Evolutionary conservation across 306 rosid genomes (phyloP), one percentile per base, ranked within the genome.

Genomic region (Glycyrrhiza uralensis): DNA sequence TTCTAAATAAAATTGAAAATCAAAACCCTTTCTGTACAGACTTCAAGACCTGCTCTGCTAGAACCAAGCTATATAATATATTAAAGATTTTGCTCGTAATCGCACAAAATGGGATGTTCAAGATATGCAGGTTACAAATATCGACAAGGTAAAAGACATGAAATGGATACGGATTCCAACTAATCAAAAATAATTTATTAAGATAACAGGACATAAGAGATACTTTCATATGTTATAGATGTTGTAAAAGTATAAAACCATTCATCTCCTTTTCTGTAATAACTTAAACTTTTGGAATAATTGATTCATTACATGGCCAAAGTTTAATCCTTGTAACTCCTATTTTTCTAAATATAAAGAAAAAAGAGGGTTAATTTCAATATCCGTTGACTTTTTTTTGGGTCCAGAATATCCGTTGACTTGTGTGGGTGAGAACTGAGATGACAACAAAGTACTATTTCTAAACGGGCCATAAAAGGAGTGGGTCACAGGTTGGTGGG

Each of bases 101-200:
- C 35, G 52, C 11, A 35, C 19, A 20, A 61, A 11, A 36, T 18
- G 18, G 30, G 47, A 6, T 42, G 14, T 24, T 44, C 36, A 65
- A 42, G 41, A 65, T 65, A 44, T 42, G 32, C 59, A 47, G 15
- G 32, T 47, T 29, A 32, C 22, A 44, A 54, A 15, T 29, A 67
- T 35, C 22, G 73, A 49, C 73, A 32, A 19, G 46, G 60, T 18
- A 67, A 47, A 47, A 49, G 33, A 67, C 73, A 49, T 47, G 47
- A 14, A 65, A 42, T 26, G 39, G 60, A 32, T 49, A 49, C 60
- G 12, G 7, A 38, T 67, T 30, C 72, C 46, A 47, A 46, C 72
- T 18, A 18, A 33, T 67, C 6, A 49, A 30, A 47, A 50, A 46
- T 30, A 6, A 17, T 17, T 66, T 32, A 46, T 14, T 10, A 47